Evolutionary conservation across 2,329 filamentous ascomycete species (phyloP).

Genomic region (Monilinia vaccinii-corymbosi): DNA sequence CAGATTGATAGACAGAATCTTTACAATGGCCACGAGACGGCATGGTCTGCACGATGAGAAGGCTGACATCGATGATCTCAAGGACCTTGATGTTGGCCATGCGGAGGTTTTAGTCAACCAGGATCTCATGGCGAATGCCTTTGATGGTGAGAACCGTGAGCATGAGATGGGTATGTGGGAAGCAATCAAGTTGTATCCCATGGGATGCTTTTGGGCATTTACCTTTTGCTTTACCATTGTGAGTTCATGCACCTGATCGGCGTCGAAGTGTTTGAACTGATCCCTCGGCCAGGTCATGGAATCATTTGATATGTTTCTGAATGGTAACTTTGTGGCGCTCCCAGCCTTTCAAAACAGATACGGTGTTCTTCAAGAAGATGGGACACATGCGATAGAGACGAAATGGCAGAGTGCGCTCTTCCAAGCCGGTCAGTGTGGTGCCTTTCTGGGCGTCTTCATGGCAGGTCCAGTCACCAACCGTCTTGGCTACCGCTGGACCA

Average conservation of each 20-base stretch:
- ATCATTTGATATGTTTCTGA: constrained; percentile 53
- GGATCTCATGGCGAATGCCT: constrained; percentile 12
- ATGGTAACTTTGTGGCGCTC: constrained; percentile 48
- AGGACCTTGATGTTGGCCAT: background rate
- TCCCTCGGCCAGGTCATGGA: constrained; percentile 46
- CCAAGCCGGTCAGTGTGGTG: constrained; percentile 46
- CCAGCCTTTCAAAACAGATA: constrained; percentile 32
- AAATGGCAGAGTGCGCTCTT: constrained; percentile 51
- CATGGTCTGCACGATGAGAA: background rate
- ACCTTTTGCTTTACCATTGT: constrained; percentile 48
- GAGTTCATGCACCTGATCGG: constrained; percentile 13
- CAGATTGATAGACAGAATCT: background rate
- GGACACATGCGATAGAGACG: constrained; percentile 36
- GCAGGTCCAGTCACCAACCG: constrained; percentile 51
- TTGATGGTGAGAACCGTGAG: constrained; percentile 45
- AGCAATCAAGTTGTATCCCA: constrained; percentile 43
- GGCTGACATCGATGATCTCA: background rate
- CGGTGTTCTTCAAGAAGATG: background rate
- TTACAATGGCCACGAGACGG: background rate
- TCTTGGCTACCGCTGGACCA: constrained; percentile 52
- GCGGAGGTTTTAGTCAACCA: background rate
- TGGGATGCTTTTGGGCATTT: constrained; percentile 46
- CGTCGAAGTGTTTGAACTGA: constrained; percentile 6
- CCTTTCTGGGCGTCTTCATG: constrained; percentile 49
- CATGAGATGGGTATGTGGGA: constrained; percentile 40